Base-by-base conservation (phyloP, 192 early-diverging fungal species). In the Rhizophagus sp. region DNA sequence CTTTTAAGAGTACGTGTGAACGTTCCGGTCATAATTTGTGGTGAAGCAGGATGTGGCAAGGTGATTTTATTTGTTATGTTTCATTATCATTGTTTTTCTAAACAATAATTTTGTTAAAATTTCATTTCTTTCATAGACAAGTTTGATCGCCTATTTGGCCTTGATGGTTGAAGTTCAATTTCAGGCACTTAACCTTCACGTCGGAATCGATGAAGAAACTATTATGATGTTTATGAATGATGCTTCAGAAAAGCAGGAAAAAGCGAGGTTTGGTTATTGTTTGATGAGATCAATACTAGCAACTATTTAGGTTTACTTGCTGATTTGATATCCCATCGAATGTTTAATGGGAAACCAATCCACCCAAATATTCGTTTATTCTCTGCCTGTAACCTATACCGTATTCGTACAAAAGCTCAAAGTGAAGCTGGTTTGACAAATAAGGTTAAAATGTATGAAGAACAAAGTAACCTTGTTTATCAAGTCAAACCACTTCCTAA, bases 401-500 rank as follows among this genome's bases (percentile, higher is more conserved):
- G 52, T 19, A 4, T 57, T 57, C 52, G 52, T 57, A 57, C 52
- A 22, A 57, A 5, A 57, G 24, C 49, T 57, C 52, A 57, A 57
- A 57, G 52, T 22, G 19, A 57, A 57, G 17, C 52, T 22, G 50
- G 50, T 52, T 17, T 52, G 17, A 52, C 50, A 52, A 57, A 6
- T 50, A 52, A 13, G 8, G 75, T 77, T 66, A 52, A 77, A 57
- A 57, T 0, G 6, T 57, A 22, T 1, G 52, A 57, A 57, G 52
- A 57, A 19, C 15, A 57, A 22, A 57, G 52, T 19, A 57, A 22
- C 1, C 52, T 57, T 57, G 17, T 57, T 22, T 57, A 57, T 62
- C 75, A 70, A 66, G 75, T 57, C 17, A 57, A 22, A 57, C 17
- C 52, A 22, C 52, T 57, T 5, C 52, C 52, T 9, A 63, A 77